Percentiles rank a stretch among this genome's conserved stretches.
Evolutionary conservation across 202 grass and related monocot species (phyloP).

Genomic region (Brachypodium distachyon): DNA sequence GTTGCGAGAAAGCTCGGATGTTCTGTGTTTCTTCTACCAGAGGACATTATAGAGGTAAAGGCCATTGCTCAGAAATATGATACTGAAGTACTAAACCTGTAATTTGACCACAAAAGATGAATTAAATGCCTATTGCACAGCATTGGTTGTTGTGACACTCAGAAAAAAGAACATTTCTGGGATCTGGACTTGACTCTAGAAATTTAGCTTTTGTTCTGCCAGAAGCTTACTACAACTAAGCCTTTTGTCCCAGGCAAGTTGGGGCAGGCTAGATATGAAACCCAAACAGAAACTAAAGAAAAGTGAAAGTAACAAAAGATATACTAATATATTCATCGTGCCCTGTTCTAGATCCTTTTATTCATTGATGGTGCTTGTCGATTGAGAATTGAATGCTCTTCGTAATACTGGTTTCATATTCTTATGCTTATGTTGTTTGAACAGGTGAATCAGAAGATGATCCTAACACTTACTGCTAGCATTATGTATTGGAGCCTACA

Average conservation of each 20-base stretch:
- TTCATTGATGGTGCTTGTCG: neutral
- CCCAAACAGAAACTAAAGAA: too few relatives aligned
- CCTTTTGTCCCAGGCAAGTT: too few relatives aligned
- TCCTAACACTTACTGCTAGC: slow-evolving; percentile 85
- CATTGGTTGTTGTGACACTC: neutral
- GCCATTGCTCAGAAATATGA: neutral
- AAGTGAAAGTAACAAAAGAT: too few relatives aligned
- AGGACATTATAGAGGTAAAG: slow-evolving; percentile 98
- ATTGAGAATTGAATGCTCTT: neutral
- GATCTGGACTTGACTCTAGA: too few relatives aligned
- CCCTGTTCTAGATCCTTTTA: neutral
- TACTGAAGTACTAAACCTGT: neutral
- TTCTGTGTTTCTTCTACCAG: slow-evolving; percentile 89
- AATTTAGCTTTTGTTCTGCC: too few relatives aligned
- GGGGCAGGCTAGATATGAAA: too few relatives aligned
- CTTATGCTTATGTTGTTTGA: slow-evolving; percentile 10
- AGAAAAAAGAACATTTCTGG: neutral
- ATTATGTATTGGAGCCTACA: slow-evolving; percentile 95
- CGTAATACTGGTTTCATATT: neutral
- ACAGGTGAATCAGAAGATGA: slow-evolving; percentile 99
- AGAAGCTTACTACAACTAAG: too few relatives aligned
- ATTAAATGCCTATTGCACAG: neutral
- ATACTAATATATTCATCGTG: neutral
- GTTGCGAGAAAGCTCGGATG: slow-evolving; percentile 95
- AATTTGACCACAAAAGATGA: neutral